Conservation (phyloP, 2,329 filamentous ascomycete genomes). For the Fusarium algeriense region DNA sequence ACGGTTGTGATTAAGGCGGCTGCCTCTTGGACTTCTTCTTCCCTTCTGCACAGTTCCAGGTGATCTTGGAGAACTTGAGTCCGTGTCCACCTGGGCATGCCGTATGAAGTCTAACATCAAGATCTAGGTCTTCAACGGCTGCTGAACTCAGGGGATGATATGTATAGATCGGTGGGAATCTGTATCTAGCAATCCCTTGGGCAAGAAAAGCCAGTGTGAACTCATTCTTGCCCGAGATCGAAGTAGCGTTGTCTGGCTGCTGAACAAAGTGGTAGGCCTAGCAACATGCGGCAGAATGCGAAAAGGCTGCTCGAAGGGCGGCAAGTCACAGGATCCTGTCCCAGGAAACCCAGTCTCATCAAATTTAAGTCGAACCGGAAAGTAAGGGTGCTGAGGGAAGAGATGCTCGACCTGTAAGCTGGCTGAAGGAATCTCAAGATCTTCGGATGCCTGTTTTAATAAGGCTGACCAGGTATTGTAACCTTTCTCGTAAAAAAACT, state of each 20-base stretch:
- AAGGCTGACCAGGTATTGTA: neutral
- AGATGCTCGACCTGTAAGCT: neutral
- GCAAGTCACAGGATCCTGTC: slow-evolving; percentile 1
- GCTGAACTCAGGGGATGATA: neutral
- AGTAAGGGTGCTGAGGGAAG: slow-evolving; percentile 10
- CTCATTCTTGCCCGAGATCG: neutral
- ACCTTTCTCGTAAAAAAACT: neutral
- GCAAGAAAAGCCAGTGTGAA: neutral
- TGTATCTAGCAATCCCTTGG: neutral
- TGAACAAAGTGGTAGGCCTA: neutral
- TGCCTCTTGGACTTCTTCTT: neutral
- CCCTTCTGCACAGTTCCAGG: neutral
- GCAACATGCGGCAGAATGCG: neutral
- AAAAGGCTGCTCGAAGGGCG: neutral
- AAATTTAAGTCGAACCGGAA: neutral
- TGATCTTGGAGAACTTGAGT: neutral
- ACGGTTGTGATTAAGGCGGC: neutral
- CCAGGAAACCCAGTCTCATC: neutral
- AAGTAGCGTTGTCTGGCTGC: neutral
- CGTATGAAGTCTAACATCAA: neutral
- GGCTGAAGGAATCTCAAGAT: neutral
- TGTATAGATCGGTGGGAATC: neutral
- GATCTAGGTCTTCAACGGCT: neutral
- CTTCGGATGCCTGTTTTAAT: neutral
- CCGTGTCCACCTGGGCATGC: neutral